These are phyloP conservation scores for Fraxinus excelsior DNA, from an alignment of 257 asterid species.

Conservation along the genomic window DNA sequence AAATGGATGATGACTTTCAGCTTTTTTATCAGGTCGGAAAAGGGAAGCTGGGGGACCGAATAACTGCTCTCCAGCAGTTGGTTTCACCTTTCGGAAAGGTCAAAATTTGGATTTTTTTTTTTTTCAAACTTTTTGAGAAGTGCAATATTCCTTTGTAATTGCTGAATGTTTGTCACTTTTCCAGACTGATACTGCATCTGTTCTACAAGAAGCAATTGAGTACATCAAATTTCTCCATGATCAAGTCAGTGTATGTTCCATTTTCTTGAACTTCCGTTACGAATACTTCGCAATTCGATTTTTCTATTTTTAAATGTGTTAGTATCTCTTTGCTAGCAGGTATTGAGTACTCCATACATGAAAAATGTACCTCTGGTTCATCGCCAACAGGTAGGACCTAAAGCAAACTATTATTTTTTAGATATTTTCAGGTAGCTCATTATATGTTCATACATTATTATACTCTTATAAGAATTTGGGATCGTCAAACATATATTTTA, in stretches of 20 bases:
- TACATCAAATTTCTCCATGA: slow-evolving; percentile 30
- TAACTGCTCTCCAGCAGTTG: slow-evolving; percentile 14
- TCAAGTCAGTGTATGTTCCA: slow-evolving; percentile 25
- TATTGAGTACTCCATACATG: background rate
- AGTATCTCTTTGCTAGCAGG: background rate
- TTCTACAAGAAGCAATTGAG: slow-evolving; percentile 31
- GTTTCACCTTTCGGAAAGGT: slow-evolving; percentile 12
- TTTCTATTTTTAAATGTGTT: background rate
- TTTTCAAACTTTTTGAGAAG: background rate
- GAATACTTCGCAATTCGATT: background rate
- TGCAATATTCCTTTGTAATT: background rate
- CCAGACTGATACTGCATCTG: slow-evolving; percentile 28
- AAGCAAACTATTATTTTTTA: background rate
- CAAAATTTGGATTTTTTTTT: background rate
- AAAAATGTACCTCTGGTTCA: background rate
- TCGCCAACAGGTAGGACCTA: background rate
- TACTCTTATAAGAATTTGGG: background rate
- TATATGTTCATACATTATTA: background rate
- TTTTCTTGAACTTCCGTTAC: background rate
- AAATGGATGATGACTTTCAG: background rate
- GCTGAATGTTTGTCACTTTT: background rate
- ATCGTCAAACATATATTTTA: background rate
- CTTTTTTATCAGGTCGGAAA: slow-evolving; percentile 3
- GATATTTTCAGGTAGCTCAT: too few relatives aligned
- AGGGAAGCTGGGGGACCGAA: slow-evolving; percentile 16